Base-by-base conservation (phyloP, 1,139 yeast species). In the Candida tropicalis region DNA sequence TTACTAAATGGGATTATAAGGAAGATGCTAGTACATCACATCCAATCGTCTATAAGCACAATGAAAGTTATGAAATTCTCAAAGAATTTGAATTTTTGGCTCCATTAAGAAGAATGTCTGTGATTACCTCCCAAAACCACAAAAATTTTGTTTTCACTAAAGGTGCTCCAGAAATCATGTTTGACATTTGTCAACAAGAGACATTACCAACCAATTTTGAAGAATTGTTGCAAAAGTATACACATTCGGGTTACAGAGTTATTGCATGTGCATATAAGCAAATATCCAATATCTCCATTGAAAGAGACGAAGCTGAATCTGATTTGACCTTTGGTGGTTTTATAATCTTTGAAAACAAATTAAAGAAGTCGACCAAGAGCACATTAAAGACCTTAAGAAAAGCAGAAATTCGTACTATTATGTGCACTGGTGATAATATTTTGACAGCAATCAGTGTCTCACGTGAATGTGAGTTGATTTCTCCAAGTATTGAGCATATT, bases 371-470 rank as follows among this genome's bases (percentile, higher is more conserved):
- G 0, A 87, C 97, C 0, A 73, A 75, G 5, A 65, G 70, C 0
- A 88, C 91, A 0, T 75, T 93, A 46, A 56, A 65, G 13, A 75
- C 78, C 47, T 71, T 93, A 42, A 68, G 67, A 32, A 56, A 61
- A 11, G 97, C 99, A 0, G 72, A 79, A 32, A 77, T 93, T 44
- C 73, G 98, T 53, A 87, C 95, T 0, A 73, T 90, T 20, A 95
- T 93, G 99, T 95, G 99, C 63, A 93, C 99, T 0, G 99, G 99
- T 42, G 99, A 93, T 61, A 93, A 93, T 59, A 81, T 93, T 12
- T 71, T 93, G 48, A 93, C 99, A 0, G 99, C 99, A 0, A 81
- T 95, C 20, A 87, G 96, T 65, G 99, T 93, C 18, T 97, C 88
- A 2, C 77, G 80, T 48, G 97, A 93, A 57, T 87, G 96, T 60